Evolutionary conservation across 768 basidiomycete genomes (phyloP).

Genomic region (Suillus ampliporus): DNA sequence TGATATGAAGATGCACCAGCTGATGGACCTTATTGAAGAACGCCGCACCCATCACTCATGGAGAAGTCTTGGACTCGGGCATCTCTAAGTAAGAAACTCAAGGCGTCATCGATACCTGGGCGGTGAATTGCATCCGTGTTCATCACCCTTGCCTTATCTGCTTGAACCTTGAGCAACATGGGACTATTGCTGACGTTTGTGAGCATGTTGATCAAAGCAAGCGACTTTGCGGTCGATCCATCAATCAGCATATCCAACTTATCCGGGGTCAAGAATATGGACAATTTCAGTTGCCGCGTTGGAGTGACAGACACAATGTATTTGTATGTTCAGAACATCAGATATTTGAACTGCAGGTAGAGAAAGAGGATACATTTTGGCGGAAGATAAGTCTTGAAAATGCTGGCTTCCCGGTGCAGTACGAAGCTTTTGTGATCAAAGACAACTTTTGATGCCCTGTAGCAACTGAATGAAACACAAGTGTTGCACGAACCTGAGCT

Average conservation of each 20-base stretch:
- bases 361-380: slow-evolving; percentile 75
- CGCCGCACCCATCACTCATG: slow-evolving; percentile 67
- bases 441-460: slow-evolving; percentile 55
- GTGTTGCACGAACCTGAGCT: slow-evolving; percentile 60
- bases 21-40: neutral
- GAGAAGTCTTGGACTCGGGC: slow-evolving; percentile 72
- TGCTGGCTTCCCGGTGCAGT: slow-evolving; percentile 82
- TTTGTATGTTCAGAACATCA: slow-evolving; percentile 65
- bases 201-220: slow-evolving; percentile 79
- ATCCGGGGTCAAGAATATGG: slow-evolving; percentile 74
- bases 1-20: slow-evolving; percentile 38
- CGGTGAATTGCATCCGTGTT: slow-evolving; percentile 48
- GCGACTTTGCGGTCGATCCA: slow-evolving; percentile 75
- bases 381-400: slow-evolving; percentile 84
- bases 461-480: slow-evolving; percentile 5
- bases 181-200: slow-evolving; percentile 96
- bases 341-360: slow-evolving; percentile 8
- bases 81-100: slow-evolving; percentile 62
- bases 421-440: slow-evolving; percentile 85
- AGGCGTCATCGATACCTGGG: slow-evolving; percentile 61
- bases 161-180: slow-evolving; percentile 80
- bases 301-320: slow-evolving; percentile 97
- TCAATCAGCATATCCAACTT: slow-evolving; percentile 71
- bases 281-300: slow-evolving; percentile 78
- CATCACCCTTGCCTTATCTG: slow-evolving; percentile 60